A percentile compares a stretch with the other conserved stretches of the same genome.
Evolutionary conservation across 2,329 filamentous ascomycete species (phyloP).

Genomic region (Colletotrichum shisoi): DNA sequence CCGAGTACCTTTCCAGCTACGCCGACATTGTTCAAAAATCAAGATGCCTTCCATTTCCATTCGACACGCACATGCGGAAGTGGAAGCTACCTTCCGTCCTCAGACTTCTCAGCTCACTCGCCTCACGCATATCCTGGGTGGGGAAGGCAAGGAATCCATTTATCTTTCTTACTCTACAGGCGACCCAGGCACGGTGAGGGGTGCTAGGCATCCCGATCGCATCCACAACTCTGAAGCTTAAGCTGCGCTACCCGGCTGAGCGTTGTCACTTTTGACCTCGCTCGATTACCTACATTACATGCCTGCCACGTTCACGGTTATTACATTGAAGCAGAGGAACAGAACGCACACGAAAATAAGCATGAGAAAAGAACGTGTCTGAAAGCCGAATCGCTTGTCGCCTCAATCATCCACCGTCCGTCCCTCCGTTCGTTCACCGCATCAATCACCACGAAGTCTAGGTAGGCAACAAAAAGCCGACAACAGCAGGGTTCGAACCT

Average conservation of each 20-base stretch:
- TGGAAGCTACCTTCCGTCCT: too few species aligned
- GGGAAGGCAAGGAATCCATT: background rate
- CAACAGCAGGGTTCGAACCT: conserved; percentile 38
- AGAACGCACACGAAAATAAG: background rate
- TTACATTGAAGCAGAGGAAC: too few species aligned
- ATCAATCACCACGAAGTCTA: background rate
- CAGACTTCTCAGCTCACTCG: background rate
- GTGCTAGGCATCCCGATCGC: background rate
- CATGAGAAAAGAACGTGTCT: too few species aligned
- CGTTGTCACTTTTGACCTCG: background rate
- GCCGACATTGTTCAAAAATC: too few species aligned
- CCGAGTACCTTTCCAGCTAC: too few species aligned
- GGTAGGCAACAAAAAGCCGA: background rate
- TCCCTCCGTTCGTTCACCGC: too few species aligned
- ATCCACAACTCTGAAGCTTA: conserved; percentile 14
- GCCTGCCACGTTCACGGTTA: too few species aligned
- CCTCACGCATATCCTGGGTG: background rate
- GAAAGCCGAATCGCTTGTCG: too few species aligned
- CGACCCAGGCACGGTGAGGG: conserved; percentile 13
- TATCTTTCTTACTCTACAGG: too few species aligned
- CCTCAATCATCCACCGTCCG: background rate
- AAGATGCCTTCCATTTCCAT: background rate
- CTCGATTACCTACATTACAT: background rate
- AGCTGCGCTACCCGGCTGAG: background rate
- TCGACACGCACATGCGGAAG: too few species aligned